Conservation (phyloP, 805 yeast species). For the Suhomyces xylopsoci region DNA sequence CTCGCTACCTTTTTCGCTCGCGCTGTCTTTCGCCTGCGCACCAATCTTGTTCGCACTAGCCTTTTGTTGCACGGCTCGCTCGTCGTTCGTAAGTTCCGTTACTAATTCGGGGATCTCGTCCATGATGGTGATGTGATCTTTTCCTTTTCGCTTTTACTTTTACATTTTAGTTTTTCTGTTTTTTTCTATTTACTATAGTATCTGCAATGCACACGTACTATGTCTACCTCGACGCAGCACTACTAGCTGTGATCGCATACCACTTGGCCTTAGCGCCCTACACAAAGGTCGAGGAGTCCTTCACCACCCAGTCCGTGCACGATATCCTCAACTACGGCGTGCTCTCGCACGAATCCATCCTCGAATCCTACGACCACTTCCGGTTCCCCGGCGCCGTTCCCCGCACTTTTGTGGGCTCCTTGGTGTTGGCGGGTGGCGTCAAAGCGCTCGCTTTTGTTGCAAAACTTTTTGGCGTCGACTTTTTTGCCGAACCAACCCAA, state of each 20-base stretch:
- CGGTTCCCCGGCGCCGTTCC: constrained; percentile 89
- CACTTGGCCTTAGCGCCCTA: constrained; percentile 66
- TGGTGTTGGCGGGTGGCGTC: constrained; percentile 47
- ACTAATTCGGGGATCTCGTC: constrained; percentile 37
- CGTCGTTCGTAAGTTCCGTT: constrained; percentile 18
- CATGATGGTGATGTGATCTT: constrained; percentile 12
- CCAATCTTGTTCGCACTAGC: not conserved
- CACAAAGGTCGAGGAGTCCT: constrained; percentile 93
- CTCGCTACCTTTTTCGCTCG: not conserved
- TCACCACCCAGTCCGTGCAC: constrained; percentile 84
- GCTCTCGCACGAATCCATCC: constrained; percentile 22
- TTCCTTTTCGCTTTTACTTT: not conserved
- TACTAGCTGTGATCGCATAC: constrained; percentile 42
- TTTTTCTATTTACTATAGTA: not conserved
- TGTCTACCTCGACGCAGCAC: constrained; percentile 16
- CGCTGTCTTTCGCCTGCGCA: not conserved
- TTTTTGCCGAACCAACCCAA: constrained; percentile 11
- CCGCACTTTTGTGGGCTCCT: constrained; percentile 74
- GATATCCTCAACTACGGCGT: constrained; percentile 70
- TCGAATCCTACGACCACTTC: constrained; percentile 64
- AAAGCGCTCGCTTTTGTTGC: constrained; percentile 28
- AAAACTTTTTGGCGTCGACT: constrained; percentile 18
- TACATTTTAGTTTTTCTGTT: not conserved
- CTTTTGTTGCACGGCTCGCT: not conserved
- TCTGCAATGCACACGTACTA: constrained; percentile 16